phyloP scores from a whole-genome alignment of 495 filamentous ascomycete species.

The Trypethelium eluteriae region DNA sequence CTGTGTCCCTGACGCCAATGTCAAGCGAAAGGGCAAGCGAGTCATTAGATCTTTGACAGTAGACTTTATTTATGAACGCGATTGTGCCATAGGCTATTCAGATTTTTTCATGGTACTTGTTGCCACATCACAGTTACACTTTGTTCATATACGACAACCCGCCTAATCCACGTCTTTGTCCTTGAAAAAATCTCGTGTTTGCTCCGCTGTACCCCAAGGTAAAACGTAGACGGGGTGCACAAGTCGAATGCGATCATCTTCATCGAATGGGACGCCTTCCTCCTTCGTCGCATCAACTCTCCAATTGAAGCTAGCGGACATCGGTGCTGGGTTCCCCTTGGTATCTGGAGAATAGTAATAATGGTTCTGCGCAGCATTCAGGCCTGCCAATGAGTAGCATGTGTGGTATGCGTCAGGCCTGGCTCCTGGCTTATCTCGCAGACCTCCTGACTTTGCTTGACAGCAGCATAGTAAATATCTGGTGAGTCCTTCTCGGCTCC shows the following conservation, averaged over 20 bases:
- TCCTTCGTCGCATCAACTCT: conserved; percentile 31
- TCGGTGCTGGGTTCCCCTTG: conserved; percentile 19
- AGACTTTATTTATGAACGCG: not conserved
- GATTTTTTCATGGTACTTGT: not conserved
- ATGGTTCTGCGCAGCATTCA: conserved; percentile 71
- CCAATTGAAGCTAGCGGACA: conserved; percentile 61
- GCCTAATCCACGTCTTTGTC: not conserved
- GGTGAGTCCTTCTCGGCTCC: conserved; percentile 74
- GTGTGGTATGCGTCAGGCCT: conserved; percentile 82
- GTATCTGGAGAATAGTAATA: conserved; percentile 50
- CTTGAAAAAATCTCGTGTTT: conserved; percentile 7
- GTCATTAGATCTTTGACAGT: not conserved
- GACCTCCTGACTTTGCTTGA: conserved; percentile 68
- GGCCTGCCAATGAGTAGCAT: conserved; percentile 79
- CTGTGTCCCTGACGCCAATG: conserved; percentile 7
- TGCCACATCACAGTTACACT: not conserved
- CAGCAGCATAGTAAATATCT: conserved; percentile 86
- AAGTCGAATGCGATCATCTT: conserved; percentile 44
- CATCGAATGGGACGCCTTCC: conserved; percentile 43
- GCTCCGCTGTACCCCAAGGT: conserved; percentile 58
- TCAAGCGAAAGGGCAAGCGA: not conserved
- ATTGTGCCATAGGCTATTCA: not conserved
- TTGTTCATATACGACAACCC: not conserved
- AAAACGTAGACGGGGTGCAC: conserved; percentile 84
- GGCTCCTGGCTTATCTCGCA: conserved; percentile 91